Evolutionary conservation across 2,329 filamentous ascomycete genomes (phyloP).

Genomic region (Camptophora hylomeconis): DNA sequence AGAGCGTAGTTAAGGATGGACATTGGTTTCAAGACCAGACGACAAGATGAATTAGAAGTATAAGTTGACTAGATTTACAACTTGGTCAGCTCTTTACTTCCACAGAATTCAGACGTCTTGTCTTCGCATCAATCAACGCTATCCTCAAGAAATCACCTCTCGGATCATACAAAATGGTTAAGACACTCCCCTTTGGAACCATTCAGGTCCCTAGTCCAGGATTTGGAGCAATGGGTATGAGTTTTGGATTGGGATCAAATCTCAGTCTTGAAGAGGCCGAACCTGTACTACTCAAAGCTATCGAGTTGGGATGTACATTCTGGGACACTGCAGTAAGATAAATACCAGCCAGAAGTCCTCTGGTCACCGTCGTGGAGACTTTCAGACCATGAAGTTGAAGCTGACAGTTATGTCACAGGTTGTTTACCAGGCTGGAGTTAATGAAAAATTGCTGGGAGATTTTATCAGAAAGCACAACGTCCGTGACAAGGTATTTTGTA

Average conservation of each 20-base stretch:
- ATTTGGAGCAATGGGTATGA: constrained; percentile 40
- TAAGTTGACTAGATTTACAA: too few relatives aligned
- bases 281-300: constrained; percentile 36
- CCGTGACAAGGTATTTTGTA: constrained; percentile 37
- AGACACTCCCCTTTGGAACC: constrained; percentile 28
- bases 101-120: too few relatives aligned
- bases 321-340: constrained; percentile 34
- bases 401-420: constrained; percentile 21
- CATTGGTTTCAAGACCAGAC: too few relatives aligned
- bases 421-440: constrained; percentile 33
- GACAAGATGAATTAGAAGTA: too few relatives aligned
- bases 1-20: too few relatives aligned
- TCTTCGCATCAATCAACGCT: too few relatives aligned
- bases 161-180: constrained; percentile 30
- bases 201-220: constrained; percentile 30
- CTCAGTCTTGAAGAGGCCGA: constrained; percentile 34
- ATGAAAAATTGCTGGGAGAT: constrained; percentile 38
- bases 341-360: neutral
- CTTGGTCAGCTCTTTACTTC: too few relatives aligned
- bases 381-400: neutral
- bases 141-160: too few relatives aligned
- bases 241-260: constrained; percentile 30
- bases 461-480: constrained; percentile 39
- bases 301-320: constrained; percentile 34
- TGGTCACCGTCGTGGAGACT: neutral